A percentile compares a stretch with the other conserved stretches of the same genome.
These are phyloP conservation scores for Globisporangium barbulae DNA, from an alignment of 352 stramenopile species.

Conservation along the genomic window DNA sequence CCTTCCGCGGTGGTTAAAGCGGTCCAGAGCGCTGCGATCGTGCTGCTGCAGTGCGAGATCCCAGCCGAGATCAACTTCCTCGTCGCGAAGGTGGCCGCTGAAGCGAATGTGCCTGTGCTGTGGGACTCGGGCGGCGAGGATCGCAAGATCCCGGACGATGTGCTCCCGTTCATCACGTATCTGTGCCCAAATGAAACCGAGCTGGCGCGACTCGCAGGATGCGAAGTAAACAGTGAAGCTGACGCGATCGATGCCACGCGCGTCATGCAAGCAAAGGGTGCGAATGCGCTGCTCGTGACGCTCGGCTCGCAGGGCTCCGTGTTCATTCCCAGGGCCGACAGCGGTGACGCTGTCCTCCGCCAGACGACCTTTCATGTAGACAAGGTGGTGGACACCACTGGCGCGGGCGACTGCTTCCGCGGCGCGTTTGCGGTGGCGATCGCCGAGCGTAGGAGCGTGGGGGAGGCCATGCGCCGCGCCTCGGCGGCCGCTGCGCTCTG, in stretches of 20 bases:
- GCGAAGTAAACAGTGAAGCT: slow-evolving; percentile 33
- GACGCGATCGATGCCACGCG: slow-evolving; percentile 55
- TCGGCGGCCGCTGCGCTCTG: slow-evolving; percentile 64
- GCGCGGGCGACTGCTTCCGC: slow-evolving; percentile 77
- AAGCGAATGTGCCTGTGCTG: slow-evolving; percentile 55
- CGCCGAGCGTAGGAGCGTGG: slow-evolving; percentile 39
- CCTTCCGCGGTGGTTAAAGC: slow-evolving; percentile 30
- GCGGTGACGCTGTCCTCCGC: slow-evolving; percentile 26
- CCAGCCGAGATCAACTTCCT: slow-evolving; percentile 48
- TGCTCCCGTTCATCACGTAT: slow-evolving; percentile 57
- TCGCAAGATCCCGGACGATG: slow-evolving; percentile 41
- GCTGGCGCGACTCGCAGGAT: slow-evolving; percentile 41
- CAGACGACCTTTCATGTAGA: slow-evolving; percentile 54
- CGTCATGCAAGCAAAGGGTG: slow-evolving; percentile 43
- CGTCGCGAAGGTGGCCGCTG: slow-evolving; percentile 45
- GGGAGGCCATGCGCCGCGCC: slow-evolving; percentile 51
- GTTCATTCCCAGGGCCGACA: slow-evolving; percentile 37
- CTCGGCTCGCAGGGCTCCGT: slow-evolving; percentile 65
- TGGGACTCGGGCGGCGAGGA: slow-evolving; percentile 80
- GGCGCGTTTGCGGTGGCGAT: slow-evolving; percentile 63
- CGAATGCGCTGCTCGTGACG: slow-evolving; percentile 61
- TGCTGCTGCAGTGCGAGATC: slow-evolving; percentile 77
- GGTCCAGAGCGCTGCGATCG: slow-evolving; percentile 50
- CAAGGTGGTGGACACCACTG: slow-evolving; percentile 75
- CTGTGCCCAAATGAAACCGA: slow-evolving; percentile 83